A percentile compares a stretch with the other conserved stretches of the same genome.
These are phyloP conservation scores for Nothopassalora personata DNA, from an alignment of 2,329 filamentous ascomycete species.

Conservation along the genomic window DNA sequence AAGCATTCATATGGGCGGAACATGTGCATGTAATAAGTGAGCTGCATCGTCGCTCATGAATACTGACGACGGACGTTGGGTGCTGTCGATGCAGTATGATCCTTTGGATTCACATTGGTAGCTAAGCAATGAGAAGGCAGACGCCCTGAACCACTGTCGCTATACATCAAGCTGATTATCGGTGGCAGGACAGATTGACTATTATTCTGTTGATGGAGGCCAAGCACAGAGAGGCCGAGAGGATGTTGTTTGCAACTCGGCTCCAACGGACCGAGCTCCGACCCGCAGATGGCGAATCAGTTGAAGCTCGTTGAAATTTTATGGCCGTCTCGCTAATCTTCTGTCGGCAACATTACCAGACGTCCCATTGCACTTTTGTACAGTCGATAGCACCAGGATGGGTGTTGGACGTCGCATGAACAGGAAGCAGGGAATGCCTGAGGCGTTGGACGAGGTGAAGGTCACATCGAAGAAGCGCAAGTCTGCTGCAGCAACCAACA, in stretches of 20 bases:
- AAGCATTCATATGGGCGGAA: no score
- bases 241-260: background rate
- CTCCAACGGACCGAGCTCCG: background rate
- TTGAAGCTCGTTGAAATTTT: background rate
- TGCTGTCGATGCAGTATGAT: no score
- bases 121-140: no score
- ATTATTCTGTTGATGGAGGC: no score
- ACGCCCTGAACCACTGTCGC: no score
- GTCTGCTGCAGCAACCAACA: constrained; percentile 54
- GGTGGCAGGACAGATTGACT: no score
- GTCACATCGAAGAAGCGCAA: constrained; percentile 81
- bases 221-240: no score
- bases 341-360: background rate
- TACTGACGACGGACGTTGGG: no score
- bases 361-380: background rate
- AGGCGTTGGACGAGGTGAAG: constrained; percentile 69
- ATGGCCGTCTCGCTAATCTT: background rate
- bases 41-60: no score
- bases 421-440: constrained; percentile 82
- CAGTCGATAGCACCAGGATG: constrained; percentile 9
- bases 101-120: no score
- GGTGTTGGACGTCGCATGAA: constrained; percentile 21
- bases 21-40: no score
- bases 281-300: background rate
- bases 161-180: no score